phyloP scores from a whole-genome alignment of 106 monocot genomes.

The Dendrobium huoshanense region DNA sequence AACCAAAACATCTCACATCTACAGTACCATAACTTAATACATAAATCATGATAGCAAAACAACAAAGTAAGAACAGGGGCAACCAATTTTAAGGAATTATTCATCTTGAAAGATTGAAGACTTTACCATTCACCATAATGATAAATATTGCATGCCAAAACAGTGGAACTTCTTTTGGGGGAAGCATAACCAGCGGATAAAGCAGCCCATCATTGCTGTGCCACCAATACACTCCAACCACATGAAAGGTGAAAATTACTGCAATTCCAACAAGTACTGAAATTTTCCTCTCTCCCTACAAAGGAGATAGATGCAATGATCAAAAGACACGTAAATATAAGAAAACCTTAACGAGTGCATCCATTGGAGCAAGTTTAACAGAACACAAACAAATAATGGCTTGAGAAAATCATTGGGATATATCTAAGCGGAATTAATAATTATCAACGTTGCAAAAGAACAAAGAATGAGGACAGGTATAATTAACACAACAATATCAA shows the following conservation, averaged over 20 bases:
- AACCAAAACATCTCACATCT: too few species aligned
- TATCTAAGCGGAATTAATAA: not conserved
- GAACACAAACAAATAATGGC: not conserved
- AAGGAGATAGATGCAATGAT: not conserved
- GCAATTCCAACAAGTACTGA: constrained; percentile 56
- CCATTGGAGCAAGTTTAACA: not conserved
- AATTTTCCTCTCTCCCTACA: constrained; percentile 83
- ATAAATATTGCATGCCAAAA: constrained; percentile 94
- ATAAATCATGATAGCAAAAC: not conserved
- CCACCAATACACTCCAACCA: constrained; percentile 88
- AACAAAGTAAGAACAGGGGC: not conserved
- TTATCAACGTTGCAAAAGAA: not conserved
- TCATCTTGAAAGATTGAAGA: not conserved
- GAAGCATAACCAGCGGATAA: constrained; percentile 64
- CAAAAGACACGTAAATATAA: not conserved
- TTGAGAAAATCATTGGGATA: not conserved
- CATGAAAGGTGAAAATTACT: constrained; percentile 56
- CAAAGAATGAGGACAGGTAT: not conserved
- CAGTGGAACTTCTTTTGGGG: constrained; percentile 78
- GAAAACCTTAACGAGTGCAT: not conserved
- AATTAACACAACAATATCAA: not conserved
- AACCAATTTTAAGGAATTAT: not conserved
- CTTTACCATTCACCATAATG: constrained; percentile 83
- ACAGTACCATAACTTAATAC: too few species aligned
- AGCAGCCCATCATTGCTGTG: constrained; percentile 70